Base-by-base conservation (phyloP, 371 early-diverging fungal genomes). In the Coemansia sp. region DNA sequence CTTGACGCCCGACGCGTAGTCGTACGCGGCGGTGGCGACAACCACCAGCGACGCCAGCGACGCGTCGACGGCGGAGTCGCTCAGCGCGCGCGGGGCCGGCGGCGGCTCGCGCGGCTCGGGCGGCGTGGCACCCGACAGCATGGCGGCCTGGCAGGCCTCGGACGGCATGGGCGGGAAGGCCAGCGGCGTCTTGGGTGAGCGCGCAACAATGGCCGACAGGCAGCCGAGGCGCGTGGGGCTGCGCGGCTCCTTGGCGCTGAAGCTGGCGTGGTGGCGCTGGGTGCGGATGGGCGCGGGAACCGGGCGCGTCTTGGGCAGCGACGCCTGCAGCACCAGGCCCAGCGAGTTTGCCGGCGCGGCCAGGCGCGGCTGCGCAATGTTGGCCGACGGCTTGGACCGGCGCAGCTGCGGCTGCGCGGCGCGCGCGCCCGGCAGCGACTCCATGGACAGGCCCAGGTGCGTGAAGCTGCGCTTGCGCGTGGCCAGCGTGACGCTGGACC, bases 81-180 rank as follows among this genome's bases (percentile, higher is more conserved):
- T 72, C 10, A 68, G 49, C 2, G 72, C 61, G 40, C 57, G 54
- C 42, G 51, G 47, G 8, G 50, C 39, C 2, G 50, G 43, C 16
- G 64, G 72, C 43, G 64, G 63, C 6, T 34, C 33, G 26, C 53
- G 26, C 26, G 26, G 26, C 26, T 26, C 26, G 26, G 26, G 41
- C 20, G 31, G 57, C 20, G 62, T 45, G 5, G 59, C 40, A n/a
- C 30, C 71, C 4, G 75, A 74, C 33, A 74, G 65, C 75, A 74
- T 74, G 26, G 75, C 75, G 8, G 61, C 66, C 49, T 74, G 75
- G 71, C 75, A 69, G 26, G 75, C 75, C 3, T 74, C 75, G 11
- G 75, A 70, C 3, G 75, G 75, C 75, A 74, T 74, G 30, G 75
- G 71, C 38, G 75, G 75, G 62, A 74, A 74, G 31, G 66, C 75